Evolutionary conservation across 192 early-diverging fungal genomes (phyloP).

Genomic region (Entomortierella parvispora): DNA sequence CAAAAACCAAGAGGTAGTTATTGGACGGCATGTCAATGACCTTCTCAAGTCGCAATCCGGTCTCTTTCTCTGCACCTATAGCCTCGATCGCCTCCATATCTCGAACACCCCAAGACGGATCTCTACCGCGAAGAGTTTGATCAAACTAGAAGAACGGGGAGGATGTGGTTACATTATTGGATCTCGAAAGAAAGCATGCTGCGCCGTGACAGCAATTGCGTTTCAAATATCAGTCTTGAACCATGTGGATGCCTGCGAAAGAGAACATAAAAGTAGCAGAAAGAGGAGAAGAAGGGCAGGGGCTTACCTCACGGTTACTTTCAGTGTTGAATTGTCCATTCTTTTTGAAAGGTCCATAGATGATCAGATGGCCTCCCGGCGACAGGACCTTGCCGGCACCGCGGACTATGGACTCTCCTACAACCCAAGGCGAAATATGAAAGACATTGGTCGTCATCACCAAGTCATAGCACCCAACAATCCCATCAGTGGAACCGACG

Average conservation of each 20-base stretch:
- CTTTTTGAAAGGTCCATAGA: conserved; percentile 29
- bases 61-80: conserved; percentile 12
- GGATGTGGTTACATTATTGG: too few species aligned
- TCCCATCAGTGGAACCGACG: background rate
- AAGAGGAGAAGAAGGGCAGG: too few species aligned
- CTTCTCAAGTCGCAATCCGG: conserved; percentile 18
- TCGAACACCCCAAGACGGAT: conserved; percentile 47
- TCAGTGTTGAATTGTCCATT: conserved; percentile 29
- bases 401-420: conserved; percentile 31
- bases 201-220: too few species aligned
- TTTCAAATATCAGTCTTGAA: too few species aligned
- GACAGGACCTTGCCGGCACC: conserved; percentile 21
- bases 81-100: conserved; percentile 42
- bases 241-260: too few species aligned
- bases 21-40: conserved; percentile 35
- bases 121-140: conserved; percentile 22
- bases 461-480: conserved; percentile 14
- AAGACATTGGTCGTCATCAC: conserved; percentile 43
- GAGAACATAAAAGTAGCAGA: too few species aligned
- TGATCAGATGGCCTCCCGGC: conserved; percentile 10
- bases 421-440: conserved; percentile 49
- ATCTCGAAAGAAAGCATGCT: too few species aligned
- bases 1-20: conserved; percentile 41
- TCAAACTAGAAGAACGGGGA: conserved; percentile 37
- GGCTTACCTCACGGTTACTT: conserved; percentile 46